Evolutionary conservation across 768 basidiomycete species (phyloP), one percentile per base, ranked within the genome.

Genomic region (Leccinellum albellum): DNA sequence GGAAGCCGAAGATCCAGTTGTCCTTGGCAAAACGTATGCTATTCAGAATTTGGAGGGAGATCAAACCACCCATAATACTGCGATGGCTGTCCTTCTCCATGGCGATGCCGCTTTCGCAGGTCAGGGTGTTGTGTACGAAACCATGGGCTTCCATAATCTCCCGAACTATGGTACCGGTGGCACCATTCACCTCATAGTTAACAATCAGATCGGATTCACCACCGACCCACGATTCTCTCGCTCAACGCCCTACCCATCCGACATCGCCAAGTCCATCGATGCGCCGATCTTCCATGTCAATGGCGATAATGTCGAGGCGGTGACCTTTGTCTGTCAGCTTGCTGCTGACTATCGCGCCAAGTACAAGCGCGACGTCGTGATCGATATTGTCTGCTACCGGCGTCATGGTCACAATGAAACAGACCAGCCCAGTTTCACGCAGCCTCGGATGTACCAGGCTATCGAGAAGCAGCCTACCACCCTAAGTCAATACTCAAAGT

Each of bases 371-470:
- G 97, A 99, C 71, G 96, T 99, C 61, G 96, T 99, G 66, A 77
- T 99, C 59, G 96, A 99, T 74, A 93, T 99, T 56, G 95, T 99
- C 56, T 99, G 97, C 77, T 99, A 98, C 78, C 91, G 97, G 61
- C 93, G 94, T 54, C 86, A 98, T 70, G 97, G 97, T n/a, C 97
- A 99, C 77, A 99, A 99, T 73, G 97, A 99, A 75, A 98, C 94
- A 10, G 97, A 99, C 70, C 97, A 99, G 73, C 97, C 97, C 24
- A 89, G 85, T 73, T 99, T 99, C 79, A 98, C 97, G 10, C 97
- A 99, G 73, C 97, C 97, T 7, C 83, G 91, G 61, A 99, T 98
- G 97, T 99, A 99, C 80, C 83, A 93, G 73, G 92, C 94, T 29
- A 97, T 99, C 70, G 86, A 87, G 75, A 89, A 91, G 66, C 94